A percentile compares a stretch with the other conserved stretches of the same genome.
phyloP scores from a whole-genome alignment of 2,329 filamentous ascomycete species.

The Claviceps digitariae region DNA sequence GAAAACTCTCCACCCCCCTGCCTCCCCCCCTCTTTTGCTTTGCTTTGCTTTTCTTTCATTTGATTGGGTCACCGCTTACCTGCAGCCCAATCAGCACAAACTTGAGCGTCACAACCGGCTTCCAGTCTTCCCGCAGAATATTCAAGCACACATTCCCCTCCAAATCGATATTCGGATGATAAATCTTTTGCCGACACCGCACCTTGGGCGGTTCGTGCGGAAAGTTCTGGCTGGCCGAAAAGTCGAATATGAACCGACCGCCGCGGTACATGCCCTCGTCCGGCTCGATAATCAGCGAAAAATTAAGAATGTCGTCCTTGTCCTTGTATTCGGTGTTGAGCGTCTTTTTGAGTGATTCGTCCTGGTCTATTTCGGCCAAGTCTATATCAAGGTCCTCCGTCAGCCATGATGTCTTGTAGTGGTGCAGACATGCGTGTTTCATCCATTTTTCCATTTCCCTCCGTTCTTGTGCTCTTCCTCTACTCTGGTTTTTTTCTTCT shows the following conservation, averaged over 20 bases:
- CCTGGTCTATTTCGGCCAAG: slow-evolving; percentile 53
- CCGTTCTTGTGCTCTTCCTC: neutral
- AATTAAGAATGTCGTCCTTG: slow-evolving; percentile 76
- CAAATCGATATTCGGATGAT: slow-evolving; percentile 96
- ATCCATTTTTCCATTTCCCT: neutral
- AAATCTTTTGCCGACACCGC: slow-evolving; percentile 94
- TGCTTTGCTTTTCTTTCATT: too few relatives aligned
- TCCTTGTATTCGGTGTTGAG: slow-evolving; percentile 75
- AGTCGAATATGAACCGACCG: slow-evolving; percentile 78
- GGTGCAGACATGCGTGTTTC: neutral
- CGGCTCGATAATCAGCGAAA: slow-evolving; percentile 66
- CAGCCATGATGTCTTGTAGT: neutral
- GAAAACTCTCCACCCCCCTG: too few relatives aligned
- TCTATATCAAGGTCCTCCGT: slow-evolving; percentile 34
- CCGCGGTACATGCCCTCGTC: slow-evolving; percentile 83
- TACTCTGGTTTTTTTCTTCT: neutral
- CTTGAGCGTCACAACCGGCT: slow-evolving; percentile 92
- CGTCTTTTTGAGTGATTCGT: slow-evolving; percentile 52
- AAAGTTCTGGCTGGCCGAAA: slow-evolving; percentile 87
- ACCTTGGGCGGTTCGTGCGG: slow-evolving; percentile 97
- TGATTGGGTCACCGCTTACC: too few relatives aligned
- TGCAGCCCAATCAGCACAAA: slow-evolving; percentile 90
- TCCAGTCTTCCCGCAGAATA: slow-evolving; percentile 96
- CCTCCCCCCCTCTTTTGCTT: too few relatives aligned
- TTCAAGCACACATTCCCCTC: slow-evolving; percentile 98